A percentile compares a stretch with the other conserved stretches of the same genome.
Evolutionary conservation across 164 flowering plant genomes (phyloP).

Genomic region (Magnolia changhungtana): DNA sequence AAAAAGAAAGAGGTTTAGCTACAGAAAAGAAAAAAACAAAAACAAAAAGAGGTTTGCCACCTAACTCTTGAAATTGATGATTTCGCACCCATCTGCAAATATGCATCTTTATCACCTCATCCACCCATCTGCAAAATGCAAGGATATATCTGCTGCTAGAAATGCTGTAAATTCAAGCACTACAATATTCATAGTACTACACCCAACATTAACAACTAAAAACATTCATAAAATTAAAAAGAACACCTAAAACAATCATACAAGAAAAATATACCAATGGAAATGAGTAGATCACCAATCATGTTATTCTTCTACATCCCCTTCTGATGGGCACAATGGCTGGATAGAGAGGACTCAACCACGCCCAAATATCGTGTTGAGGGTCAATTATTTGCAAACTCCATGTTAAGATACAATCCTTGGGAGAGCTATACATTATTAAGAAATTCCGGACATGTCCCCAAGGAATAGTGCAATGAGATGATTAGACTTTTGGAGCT

Average conservation of each 20-base stretch:
- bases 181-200: not conserved
- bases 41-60: too few relatives aligned
- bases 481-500: not conserved
- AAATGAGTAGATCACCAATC: not conserved
- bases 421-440: not conserved
- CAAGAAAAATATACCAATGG: not conserved
- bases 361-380: not conserved
- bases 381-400: not conserved
- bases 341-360: not conserved
- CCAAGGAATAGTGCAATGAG: not conserved
- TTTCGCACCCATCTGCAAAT: too few relatives aligned
- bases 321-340: not conserved
- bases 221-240: not conserved
- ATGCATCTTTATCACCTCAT: too few relatives aligned
- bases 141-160: too few relatives aligned
- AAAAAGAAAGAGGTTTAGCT: too few relatives aligned
- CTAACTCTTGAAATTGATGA: too few relatives aligned
- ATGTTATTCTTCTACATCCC: not conserved
- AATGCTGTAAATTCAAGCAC: too few relatives aligned
- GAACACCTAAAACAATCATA: conserved; percentile 39
- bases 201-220: not conserved
- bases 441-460: not conserved
- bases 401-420: not conserved
- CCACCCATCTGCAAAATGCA: too few relatives aligned
- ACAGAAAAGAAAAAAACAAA: too few relatives aligned